Evolutionary conservation across 257 asterid genomes (phyloP).

Genomic region (Forsythia viridissima): DNA sequence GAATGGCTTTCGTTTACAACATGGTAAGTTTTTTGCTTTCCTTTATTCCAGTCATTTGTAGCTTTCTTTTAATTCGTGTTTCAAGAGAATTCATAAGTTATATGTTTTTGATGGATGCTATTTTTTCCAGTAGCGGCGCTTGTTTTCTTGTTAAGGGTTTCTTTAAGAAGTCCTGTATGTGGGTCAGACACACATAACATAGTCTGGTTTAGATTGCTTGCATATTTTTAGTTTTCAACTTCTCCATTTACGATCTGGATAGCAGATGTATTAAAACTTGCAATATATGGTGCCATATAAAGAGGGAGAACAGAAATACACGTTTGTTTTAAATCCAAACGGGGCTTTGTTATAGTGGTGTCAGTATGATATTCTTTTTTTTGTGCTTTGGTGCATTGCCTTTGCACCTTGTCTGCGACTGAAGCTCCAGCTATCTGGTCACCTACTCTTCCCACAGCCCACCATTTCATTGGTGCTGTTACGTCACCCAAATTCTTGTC

Average conservation of each 20-base stretch:
- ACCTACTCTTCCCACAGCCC: constrained; percentile 7
- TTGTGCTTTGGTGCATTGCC: too few species aligned
- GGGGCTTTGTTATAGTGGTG: too few species aligned
- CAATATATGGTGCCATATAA: not conserved
- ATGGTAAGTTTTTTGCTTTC: constrained; percentile 52
- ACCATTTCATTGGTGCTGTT: not conserved
- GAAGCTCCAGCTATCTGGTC: not conserved
- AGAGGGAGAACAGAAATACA: too few species aligned
- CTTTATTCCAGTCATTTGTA: constrained; percentile 2
- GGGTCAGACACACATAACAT: not conserved
- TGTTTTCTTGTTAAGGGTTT: not conserved
- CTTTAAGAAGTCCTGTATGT: not conserved
- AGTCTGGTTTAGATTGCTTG: not conserved
- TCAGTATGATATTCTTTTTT: too few species aligned
- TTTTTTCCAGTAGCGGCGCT: constrained; percentile 1
- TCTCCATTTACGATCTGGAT: not conserved
- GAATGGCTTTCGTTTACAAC: constrained; percentile 89
- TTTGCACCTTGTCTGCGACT: too few species aligned
- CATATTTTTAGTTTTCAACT: not conserved
- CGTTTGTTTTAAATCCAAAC: too few species aligned
- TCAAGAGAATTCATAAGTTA: not conserved
- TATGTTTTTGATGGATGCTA: constrained; percentile 1
- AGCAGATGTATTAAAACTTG: not conserved
- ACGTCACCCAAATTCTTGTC: not conserved
- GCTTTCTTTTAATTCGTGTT: not conserved